A percentile compares a stretch with the other conserved stretches of the same genome.
Evolutionary conservation across 148 eudicot species (phyloP).

Genomic region (Bassia scoparia): DNA sequence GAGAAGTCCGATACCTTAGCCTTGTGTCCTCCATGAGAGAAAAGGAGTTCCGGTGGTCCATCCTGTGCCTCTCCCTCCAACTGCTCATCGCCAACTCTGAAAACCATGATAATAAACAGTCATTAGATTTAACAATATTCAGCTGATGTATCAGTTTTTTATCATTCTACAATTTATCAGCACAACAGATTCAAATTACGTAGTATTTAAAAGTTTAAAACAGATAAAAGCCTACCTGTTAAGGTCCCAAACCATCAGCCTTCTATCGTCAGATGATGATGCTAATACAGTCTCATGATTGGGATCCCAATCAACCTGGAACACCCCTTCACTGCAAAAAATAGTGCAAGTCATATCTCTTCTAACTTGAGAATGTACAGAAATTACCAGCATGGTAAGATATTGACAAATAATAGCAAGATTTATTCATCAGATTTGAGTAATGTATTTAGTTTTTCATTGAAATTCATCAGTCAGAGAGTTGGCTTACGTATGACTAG

Average conservation of each 20-base stretch:
- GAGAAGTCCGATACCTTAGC: slow-evolving; percentile 97
- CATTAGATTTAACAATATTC: neutral
- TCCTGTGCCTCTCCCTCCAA: slow-evolving; percentile 95
- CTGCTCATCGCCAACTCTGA: slow-evolving; percentile 95
- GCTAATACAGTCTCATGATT: slow-evolving; percentile 90
- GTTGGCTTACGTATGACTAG: slow-evolving; percentile 66
- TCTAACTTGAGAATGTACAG: neutral
- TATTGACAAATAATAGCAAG: neutral
- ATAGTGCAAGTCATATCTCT: neutral
- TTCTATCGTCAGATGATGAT: slow-evolving; percentile 86
- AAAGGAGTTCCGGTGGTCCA: slow-evolving; percentile 91
- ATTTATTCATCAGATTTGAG: neutral
- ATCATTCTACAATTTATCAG: neutral
- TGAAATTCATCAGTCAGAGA: neutral
- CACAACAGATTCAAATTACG: neutral
- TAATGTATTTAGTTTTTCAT: neutral
- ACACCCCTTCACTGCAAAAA: slow-evolving; percentile 76
- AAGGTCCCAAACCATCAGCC: slow-evolving; percentile 99
- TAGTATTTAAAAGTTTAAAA: neutral
- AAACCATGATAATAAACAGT: neutral
- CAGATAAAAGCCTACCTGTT: slow-evolving; percentile 50
- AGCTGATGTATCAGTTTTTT: neutral
- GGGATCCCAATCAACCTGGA: slow-evolving; percentile 99
- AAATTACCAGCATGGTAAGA: neutral
- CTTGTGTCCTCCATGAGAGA: slow-evolving; percentile 96